phyloP scores from a whole-genome alignment of 768 basidiomycete genomes.

The Phylloporus sp. region DNA sequence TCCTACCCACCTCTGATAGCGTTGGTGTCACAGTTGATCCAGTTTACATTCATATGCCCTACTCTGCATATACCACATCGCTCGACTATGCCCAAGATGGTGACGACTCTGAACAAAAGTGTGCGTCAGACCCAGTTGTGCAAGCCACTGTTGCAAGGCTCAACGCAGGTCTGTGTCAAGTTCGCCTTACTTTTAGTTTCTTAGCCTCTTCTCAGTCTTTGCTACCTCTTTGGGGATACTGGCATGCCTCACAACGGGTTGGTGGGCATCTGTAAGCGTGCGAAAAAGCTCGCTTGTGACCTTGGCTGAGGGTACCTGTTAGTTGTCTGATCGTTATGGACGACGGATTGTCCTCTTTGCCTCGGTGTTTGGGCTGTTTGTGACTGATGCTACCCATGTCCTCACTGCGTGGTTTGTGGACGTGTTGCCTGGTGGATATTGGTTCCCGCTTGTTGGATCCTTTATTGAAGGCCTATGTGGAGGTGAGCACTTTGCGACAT shows the following conservation, averaged over 20 bases:
- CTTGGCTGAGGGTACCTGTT: not conserved
- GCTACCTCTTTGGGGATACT: conserved; percentile 65
- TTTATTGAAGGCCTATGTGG: conserved; percentile 68
- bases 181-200: not conserved
- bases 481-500: conserved; percentile 40
- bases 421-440: conserved; percentile 74
- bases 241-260: conserved; percentile 74
- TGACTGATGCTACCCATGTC: conserved; percentile 65
- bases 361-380: conserved; percentile 55
- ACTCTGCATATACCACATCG: not conserved
- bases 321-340: conserved; percentile 79
- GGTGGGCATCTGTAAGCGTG: conserved; percentile 75
- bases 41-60: conserved; percentile 2
- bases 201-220: conserved; percentile 45
- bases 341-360: conserved; percentile 62
- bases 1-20: not conserved
- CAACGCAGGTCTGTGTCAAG: conserved; percentile 46
- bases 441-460: conserved; percentile 67
- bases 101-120: conserved; percentile 30
- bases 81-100: not conserved
- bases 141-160: conserved; percentile 69
- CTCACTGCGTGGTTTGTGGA: conserved; percentile 59
- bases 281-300: not conserved
- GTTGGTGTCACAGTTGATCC: not conserved
- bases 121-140: conserved; percentile 67